These are phyloP conservation scores for Dothistroma pini DNA, from an alignment of 2,329 filamentous ascomycete genomes.

Conservation along the genomic window DNA sequence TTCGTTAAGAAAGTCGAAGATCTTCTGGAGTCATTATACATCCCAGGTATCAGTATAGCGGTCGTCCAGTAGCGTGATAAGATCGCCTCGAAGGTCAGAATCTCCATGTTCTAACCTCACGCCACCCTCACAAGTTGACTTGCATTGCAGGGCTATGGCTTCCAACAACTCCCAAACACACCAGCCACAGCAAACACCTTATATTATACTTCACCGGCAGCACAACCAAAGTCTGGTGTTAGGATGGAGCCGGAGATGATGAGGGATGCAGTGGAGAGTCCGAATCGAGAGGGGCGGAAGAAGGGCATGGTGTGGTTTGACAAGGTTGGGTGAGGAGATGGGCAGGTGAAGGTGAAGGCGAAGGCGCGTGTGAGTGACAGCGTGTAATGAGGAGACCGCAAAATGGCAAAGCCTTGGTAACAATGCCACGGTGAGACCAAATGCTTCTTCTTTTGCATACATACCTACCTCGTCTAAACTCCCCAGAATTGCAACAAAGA, in stretches of 20 bases:
- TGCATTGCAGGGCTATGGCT: slow-evolving; percentile 13
- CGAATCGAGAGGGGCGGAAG: slow-evolving; percentile 12
- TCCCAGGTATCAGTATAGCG: slow-evolving; percentile 14
- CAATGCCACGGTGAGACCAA: no score
- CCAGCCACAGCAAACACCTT: slow-evolving; percentile 24
- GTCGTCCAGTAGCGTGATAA: slow-evolving; percentile 3
- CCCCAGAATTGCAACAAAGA: no score
- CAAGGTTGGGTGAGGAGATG: slow-evolving; percentile 4
- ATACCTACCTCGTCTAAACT: no score
- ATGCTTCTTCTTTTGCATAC: no score
- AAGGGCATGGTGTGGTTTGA: slow-evolving; percentile 22
- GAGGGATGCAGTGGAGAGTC: slow-evolving; percentile 6
- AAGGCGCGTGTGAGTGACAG: no score
- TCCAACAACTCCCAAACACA: slow-evolving; percentile 6
- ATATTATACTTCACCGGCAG: slow-evolving; percentile 27
- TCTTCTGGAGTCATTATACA: background rate
- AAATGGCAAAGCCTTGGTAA: no score
- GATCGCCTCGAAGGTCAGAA: slow-evolving; percentile 1
- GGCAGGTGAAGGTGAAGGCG: no score
- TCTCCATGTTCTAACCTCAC: background rate
- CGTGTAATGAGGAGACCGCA: no score
- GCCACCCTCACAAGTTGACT: background rate
- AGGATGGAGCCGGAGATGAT: slow-evolving; percentile 14
- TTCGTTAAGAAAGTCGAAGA: slow-evolving; percentile 3
- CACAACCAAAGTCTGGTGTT: slow-evolving; percentile 26